phyloP scores from a whole-genome alignment of 768 basidiomycete species.

The Cystobasidiopsis lactophilus region DNA sequence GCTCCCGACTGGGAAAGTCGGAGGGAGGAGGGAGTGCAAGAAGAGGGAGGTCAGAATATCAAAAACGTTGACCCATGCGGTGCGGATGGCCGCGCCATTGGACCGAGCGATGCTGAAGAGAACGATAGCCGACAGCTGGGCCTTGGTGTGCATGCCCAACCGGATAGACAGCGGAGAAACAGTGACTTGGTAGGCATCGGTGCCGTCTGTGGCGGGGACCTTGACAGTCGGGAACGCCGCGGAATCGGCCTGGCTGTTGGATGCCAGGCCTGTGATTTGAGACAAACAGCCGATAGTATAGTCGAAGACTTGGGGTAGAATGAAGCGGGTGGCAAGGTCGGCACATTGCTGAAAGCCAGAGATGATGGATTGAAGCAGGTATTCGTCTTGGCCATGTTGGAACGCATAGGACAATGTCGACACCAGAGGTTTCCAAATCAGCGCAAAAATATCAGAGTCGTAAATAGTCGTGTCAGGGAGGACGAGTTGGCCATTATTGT shows the following conservation, averaged over 20 bases:
- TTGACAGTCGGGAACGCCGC: conserved; percentile 63
- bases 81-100: conserved; percentile 75
- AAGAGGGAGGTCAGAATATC: conserved; percentile 97
- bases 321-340: conserved; percentile 68
- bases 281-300: conserved; percentile 83
- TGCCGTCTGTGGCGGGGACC: conserved; percentile 25
- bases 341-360: conserved; percentile 95
- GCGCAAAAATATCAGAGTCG: conserved; percentile 79
- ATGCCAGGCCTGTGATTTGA: conserved; percentile 56
- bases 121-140: conserved; percentile 87
- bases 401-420: conserved; percentile 92
- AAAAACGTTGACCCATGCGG: conserved; percentile 96
- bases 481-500: conserved; percentile 37
- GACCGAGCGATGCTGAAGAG: conserved; percentile 94
- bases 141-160: conserved; percentile 86
- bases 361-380: conserved; percentile 81
- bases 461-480: conserved; percentile 57
- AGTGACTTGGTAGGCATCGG: conserved; percentile 63
- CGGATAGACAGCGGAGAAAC: conserved; percentile 77
- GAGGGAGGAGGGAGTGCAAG: conserved; percentile 73
- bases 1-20: conserved; percentile 84
- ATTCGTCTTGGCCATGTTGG: conserved; percentile 87
- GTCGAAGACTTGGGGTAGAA: conserved; percentile 85
- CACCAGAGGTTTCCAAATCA: conserved; percentile 78
- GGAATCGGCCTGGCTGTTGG: conserved; percentile 40